Evolutionary conservation across 1,284 basidiomycete genomes (phyloP).

Genomic region (Ceratobasidium sp.): DNA sequence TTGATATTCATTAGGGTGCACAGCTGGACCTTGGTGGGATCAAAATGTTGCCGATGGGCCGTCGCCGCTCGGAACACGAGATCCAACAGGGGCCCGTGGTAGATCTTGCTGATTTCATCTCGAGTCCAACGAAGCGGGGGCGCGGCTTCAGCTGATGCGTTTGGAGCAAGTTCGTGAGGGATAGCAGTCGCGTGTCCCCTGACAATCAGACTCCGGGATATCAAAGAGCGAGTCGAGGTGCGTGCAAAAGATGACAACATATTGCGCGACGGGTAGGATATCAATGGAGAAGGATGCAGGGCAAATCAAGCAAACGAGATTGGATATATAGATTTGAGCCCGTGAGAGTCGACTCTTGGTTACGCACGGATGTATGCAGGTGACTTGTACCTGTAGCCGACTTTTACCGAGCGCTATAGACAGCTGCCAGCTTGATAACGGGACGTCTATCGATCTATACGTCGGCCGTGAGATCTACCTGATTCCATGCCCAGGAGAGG

Average conservation of each 20-base stretch:
- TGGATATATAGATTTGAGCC: slow-evolving; percentile 2
- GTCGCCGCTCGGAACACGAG: slow-evolving; percentile 84
- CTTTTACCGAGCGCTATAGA: not conserved
- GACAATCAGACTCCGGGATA: not conserved
- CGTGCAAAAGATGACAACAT: slow-evolving; percentile 22
- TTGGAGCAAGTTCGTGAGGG: not conserved
- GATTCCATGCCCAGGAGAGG: slow-evolving; percentile 11
- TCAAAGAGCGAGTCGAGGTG: slow-evolving; percentile 9
- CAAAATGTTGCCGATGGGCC: slow-evolving; percentile 87
- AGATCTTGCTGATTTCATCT: slow-evolving; percentile 77
- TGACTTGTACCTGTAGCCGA: not conserved
- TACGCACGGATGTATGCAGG: slow-evolving; percentile 25
- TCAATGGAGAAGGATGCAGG: not conserved
- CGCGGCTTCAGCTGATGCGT: not conserved
- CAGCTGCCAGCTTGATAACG: slow-evolving; percentile 7
- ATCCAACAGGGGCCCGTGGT: slow-evolving; percentile 82
- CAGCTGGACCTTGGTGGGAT: slow-evolving; percentile 89
- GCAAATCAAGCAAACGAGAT: too few species aligned
- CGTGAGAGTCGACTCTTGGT: slow-evolving; percentile 23
- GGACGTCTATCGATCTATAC: slow-evolving; percentile 18
- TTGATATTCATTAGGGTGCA: slow-evolving; percentile 99
- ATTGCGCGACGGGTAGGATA: not conserved
- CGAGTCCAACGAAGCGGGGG: slow-evolving; percentile 61
- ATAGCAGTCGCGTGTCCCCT: slow-evolving; percentile 26
- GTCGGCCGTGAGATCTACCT: slow-evolving; percentile 17